Percentiles rank a stretch among this genome's conserved stretches.
Evolutionary conservation across 75 land plant genomes (phyloP).

Genomic region (Chamaecyparis obtusa): DNA sequence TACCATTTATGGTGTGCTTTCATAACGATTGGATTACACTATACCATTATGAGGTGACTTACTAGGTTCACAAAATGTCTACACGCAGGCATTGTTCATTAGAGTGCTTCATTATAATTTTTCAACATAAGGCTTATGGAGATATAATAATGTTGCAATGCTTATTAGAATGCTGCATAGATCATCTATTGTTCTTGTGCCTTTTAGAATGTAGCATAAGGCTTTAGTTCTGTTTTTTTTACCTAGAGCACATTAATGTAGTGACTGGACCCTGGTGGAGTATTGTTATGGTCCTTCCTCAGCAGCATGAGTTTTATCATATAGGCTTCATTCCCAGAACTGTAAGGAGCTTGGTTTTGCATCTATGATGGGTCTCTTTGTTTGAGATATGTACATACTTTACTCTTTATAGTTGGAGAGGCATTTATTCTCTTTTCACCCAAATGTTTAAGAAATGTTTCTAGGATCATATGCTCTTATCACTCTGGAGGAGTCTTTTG

Average conservation of each 20-base stretch:
- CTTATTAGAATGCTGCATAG: background rate
- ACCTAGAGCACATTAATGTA: background rate
- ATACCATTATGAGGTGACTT: background rate
- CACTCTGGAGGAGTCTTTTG: background rate
- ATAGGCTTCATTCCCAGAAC: background rate
- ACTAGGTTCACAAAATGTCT: background rate
- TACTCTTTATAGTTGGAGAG: background rate
- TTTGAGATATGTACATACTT: background rate
- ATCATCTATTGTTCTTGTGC: background rate
- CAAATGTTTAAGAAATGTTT: slow-evolving; percentile 1
- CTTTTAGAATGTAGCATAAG: background rate
- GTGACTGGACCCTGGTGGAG: background rate
- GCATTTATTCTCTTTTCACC: background rate
- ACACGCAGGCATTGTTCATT: background rate
- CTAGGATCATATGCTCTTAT: background rate
- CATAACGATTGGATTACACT: background rate
- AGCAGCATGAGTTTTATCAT: background rate
- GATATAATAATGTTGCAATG: background rate
- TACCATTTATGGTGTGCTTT: background rate
- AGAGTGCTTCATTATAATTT: background rate
- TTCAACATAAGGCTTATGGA: too few relatives aligned
- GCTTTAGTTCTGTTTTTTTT: background rate
- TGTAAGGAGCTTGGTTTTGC: background rate
- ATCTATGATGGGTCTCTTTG: background rate
- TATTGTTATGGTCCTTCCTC: background rate